phyloP scores from a whole-genome alignment of 2,329 filamentous ascomycete species.

The Cladorrhinum sp. region DNA sequence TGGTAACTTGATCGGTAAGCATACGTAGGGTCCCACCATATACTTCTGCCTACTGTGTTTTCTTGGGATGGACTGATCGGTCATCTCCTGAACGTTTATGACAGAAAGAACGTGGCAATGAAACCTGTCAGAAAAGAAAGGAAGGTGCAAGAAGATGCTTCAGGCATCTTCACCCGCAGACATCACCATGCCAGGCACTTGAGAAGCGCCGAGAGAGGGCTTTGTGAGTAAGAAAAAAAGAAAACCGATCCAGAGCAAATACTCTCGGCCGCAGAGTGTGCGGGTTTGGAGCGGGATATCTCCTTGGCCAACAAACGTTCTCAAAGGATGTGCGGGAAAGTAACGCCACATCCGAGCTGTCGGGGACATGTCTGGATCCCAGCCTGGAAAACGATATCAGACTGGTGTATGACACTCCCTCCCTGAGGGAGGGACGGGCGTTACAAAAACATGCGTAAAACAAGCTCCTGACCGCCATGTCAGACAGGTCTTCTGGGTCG shows the following conservation, averaged over 20 bases:
- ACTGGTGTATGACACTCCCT: not conserved
- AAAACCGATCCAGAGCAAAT: not conserved
- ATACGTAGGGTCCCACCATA: not conserved
- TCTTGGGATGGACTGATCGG: not conserved
- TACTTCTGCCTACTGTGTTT: not conserved
- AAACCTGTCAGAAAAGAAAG: not conserved
- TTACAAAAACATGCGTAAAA: not conserved
- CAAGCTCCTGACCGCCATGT: not conserved
- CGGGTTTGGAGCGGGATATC: not conserved
- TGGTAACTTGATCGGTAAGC: constrained; percentile 10
- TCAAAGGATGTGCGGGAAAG: not conserved
- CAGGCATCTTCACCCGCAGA: not conserved
- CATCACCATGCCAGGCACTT: not conserved
- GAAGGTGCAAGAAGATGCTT: not conserved
- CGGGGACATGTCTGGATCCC: not conserved
- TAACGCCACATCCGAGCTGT: not conserved
- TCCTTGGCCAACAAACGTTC: not conserved
- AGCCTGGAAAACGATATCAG: not conserved
- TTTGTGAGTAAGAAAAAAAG: not conserved
- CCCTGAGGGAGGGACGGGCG: not conserved
- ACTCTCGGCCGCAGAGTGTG: not conserved
- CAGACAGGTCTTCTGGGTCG: not conserved
- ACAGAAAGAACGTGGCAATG: not conserved
- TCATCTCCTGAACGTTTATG: not conserved
- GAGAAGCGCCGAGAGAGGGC: not conserved